Conservation (phyloP, 768 basidiomycete genomes). For the Hypsizygus marmoreus region DNA sequence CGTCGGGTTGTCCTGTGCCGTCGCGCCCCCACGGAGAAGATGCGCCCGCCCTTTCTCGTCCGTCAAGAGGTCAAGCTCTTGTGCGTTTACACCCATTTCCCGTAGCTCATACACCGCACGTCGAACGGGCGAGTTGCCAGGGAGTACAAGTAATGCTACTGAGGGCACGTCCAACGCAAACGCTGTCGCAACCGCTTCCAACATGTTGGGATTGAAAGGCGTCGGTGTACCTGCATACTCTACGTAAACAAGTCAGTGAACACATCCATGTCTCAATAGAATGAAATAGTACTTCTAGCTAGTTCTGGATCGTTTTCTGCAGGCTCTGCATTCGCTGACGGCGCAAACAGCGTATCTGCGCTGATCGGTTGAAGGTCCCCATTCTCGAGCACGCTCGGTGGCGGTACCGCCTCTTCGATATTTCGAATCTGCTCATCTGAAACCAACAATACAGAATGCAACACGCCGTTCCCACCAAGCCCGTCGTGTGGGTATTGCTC, state of each 20-base stretch:
- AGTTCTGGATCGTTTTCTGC: constrained; percentile 20
- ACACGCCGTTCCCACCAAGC: constrained; percentile 23
- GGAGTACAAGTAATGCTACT: constrained; percentile 67
- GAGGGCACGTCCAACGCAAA: constrained; percentile 77
- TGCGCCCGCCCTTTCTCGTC: constrained; percentile 44
- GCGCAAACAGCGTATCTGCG: constrained; percentile 20
- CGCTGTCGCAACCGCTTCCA: constrained; percentile 70
- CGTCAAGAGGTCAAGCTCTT: constrained; percentile 54
- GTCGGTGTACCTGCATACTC: constrained; percentile 48
- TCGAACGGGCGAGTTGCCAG: constrained; percentile 59
- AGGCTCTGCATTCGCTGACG: constrained; percentile 10
- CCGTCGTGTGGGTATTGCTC: constrained; percentile 12
- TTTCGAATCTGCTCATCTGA: constrained; percentile 58
- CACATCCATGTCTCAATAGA: not conserved
- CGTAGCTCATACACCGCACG: constrained; percentile 67
- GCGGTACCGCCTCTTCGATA: constrained; percentile 45
- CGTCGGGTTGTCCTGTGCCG: constrained; percentile 50
- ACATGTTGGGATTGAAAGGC: constrained; percentile 52
- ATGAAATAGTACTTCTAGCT: constrained; percentile 28
- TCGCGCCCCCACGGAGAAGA: constrained; percentile 36
- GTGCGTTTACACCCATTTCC: constrained; percentile 67
- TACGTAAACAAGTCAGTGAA: constrained; percentile 26
- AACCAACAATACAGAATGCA: constrained; percentile 65
- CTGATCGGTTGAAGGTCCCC: constrained; percentile 14
- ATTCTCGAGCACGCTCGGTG: not conserved